Conservation (phyloP, 2,329 filamentous ascomycete species). For the Akanthomyces muscarius region DNA sequence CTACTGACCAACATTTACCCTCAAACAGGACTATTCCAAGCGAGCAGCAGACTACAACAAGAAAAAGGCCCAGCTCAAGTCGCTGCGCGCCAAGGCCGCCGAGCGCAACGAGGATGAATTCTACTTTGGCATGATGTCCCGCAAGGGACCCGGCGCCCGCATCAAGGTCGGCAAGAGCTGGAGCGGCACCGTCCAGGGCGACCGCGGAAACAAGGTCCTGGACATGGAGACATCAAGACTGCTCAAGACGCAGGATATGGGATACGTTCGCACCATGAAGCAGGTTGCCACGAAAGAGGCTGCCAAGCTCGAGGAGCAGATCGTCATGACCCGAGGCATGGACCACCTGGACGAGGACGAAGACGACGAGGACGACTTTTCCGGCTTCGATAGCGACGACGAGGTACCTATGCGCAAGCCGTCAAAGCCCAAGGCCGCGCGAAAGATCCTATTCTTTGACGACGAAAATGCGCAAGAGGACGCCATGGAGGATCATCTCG, state of each 20-base stretch:
- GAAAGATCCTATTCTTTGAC: slow-evolving; percentile 52
- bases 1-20: not conserved
- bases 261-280: slow-evolving; percentile 59
- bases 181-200: slow-evolving; percentile 53
- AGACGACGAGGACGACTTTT: slow-evolving; percentile 29
- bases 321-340: slow-evolving; percentile 41
- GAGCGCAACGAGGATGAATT: slow-evolving; percentile 71
- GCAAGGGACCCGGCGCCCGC: slow-evolving; percentile 50
- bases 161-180: slow-evolving; percentile 48
- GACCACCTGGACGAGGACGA: slow-evolving; percentile 35
- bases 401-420: slow-evolving; percentile 29
- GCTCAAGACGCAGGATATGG: slow-evolving; percentile 66
- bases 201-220: slow-evolving; percentile 54
- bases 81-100: slow-evolving; percentile 57
- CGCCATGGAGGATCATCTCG: slow-evolving; percentile 28
- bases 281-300: slow-evolving; percentile 59
- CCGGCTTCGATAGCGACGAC: slow-evolving; percentile 30
- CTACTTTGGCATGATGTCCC: slow-evolving; percentile 66
- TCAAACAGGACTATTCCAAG: slow-evolving; percentile 55
- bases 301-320: slow-evolving; percentile 49
- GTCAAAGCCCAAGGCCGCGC: slow-evolving; percentile 30
- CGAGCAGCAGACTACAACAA: slow-evolving; percentile 63
- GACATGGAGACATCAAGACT: slow-evolving; percentile 55
- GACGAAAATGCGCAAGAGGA: slow-evolving; percentile 35
- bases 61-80: slow-evolving; percentile 59